Evolutionary conservation across 2,329 filamentous ascomycete genomes (phyloP).

Genomic region (Monosporascus sp.): DNA sequence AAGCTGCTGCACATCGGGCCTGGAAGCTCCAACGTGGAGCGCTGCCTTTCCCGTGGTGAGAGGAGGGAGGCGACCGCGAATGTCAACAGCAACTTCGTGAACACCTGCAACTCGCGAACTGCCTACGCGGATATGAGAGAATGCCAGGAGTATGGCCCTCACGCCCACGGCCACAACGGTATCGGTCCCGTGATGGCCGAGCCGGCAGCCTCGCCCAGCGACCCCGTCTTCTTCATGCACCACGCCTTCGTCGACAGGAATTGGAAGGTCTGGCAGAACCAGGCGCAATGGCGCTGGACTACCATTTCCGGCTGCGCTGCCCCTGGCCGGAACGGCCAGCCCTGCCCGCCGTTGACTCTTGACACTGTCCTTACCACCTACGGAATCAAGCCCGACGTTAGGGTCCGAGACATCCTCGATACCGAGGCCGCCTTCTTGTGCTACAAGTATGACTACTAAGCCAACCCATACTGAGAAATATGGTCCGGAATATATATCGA

Average conservation of each 20-base stretch:
- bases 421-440: conserved; percentile 21
- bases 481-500: too few species aligned
- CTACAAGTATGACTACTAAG: conserved; percentile 25
- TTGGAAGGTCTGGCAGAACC: conserved; percentile 25
- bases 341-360: conserved; percentile 22
- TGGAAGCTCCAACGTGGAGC: conserved; percentile 13
- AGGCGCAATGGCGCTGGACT: conserved; percentile 15
- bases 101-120: conserved; percentile 7
- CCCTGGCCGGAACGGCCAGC: conserved; percentile 8
- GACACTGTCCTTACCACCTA: conserved; percentile 22
- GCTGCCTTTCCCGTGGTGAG: neutral
- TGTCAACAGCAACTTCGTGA: conserved; percentile 6
- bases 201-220: conserved; percentile 24
- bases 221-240: conserved; percentile 31
- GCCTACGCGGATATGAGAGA: conserved; percentile 4
- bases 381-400: conserved; percentile 22
- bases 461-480: too few species aligned
- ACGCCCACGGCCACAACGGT: conserved; percentile 30
- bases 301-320: conserved; percentile 24
- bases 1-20: conserved; percentile 12
- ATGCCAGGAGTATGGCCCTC: conserved; percentile 19
- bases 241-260: conserved; percentile 26
- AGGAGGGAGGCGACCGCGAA: neutral
- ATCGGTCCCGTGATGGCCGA: conserved; percentile 28
- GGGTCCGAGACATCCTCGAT: conserved; percentile 21